Evolutionary conservation across 1,284 basidiomycete species (phyloP).

Genomic region (Leccinum subrobustum): DNA sequence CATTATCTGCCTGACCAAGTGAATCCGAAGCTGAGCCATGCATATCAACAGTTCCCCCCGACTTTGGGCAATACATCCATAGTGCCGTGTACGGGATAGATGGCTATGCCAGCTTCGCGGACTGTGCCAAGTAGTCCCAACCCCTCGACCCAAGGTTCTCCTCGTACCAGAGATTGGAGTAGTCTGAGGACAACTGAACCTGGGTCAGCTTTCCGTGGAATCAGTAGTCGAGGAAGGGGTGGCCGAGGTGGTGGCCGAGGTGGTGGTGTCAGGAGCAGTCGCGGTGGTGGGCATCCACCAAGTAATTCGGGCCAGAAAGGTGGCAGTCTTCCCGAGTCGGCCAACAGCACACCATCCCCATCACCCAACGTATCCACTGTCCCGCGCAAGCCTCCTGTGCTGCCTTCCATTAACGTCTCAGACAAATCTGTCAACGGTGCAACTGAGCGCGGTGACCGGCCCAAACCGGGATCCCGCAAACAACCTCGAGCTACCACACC

Average conservation of each 20-base stretch:
- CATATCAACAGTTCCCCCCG: conserved; percentile 8
- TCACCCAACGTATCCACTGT: conserved; percentile 20
- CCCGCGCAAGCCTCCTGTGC: conserved; percentile 21
- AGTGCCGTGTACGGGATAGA: conserved; percentile 15
- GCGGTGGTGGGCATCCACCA: conserved; percentile 30
- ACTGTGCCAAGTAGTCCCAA: conserved; percentile 30
- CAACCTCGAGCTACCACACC: conserved; percentile 34
- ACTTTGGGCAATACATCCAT: conserved; percentile 2
- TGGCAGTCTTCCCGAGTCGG: conserved; percentile 19
- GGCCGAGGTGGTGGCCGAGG: conserved; percentile 27
- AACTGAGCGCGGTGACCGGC: conserved; percentile 30
- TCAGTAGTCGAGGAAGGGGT: conserved; percentile 32
- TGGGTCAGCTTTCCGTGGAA: conserved; percentile 48
- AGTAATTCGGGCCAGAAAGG: conserved; percentile 30
- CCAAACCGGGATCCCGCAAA: conserved; percentile 38
- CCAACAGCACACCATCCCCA: conserved; percentile 24
- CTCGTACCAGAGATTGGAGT: conserved; percentile 44
- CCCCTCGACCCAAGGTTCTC: conserved; percentile 23
- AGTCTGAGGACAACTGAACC: conserved; percentile 41
- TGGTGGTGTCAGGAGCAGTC: conserved; percentile 30
- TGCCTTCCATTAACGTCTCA: conserved; percentile 2
- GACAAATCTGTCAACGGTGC: conserved; percentile 17
- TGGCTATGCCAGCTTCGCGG: conserved; percentile 34
- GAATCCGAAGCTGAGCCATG: conserved; percentile 13
- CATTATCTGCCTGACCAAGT: neutral